Evolutionary conservation across 441 rosid genomes (phyloP).

Genomic region (Pelargonium fulgidum): DNA sequence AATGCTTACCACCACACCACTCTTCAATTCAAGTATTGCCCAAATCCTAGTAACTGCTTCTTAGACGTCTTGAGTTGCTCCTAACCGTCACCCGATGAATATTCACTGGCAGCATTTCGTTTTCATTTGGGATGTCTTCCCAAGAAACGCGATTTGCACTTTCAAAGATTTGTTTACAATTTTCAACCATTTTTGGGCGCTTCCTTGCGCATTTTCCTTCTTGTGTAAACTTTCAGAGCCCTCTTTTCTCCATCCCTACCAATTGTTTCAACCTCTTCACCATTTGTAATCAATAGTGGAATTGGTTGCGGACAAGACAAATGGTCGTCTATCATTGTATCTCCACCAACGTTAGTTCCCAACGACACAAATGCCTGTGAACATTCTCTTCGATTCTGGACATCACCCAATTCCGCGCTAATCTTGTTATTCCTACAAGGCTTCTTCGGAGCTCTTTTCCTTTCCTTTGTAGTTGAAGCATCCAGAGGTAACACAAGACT

Average conservation of each 20-base stretch:
- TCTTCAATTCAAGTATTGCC: too few relatives aligned
- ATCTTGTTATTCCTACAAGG: constrained; percentile 3
- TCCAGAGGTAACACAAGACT: neutral
- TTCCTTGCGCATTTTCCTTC: constrained; percentile 7
- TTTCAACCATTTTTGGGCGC: neutral
- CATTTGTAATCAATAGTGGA: neutral
- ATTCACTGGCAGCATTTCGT: too few relatives aligned
- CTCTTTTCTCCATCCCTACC: constrained; percentile 7
- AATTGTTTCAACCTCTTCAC: neutral
- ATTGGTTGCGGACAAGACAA: neutral
- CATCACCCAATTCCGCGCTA: constrained; percentile 11
- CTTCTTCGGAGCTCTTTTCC: constrained; percentile 10
- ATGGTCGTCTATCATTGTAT: constrained; percentile 5
- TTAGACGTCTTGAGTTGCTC: too few relatives aligned
- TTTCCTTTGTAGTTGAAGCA: neutral
- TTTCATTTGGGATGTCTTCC: too few relatives aligned
- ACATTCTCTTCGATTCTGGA: neutral
- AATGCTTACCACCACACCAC: too few relatives aligned
- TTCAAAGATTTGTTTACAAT: too few relatives aligned
- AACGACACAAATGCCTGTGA: constrained; percentile 11
- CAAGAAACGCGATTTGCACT: too few relatives aligned
- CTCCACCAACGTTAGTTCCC: constrained; percentile 12
- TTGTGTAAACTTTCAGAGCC: neutral
- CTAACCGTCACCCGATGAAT: too few relatives aligned
- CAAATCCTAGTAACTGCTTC: too few relatives aligned